phyloP scores from a whole-genome alignment of 108 stramenopile genomes.

The Pseudonitzschia delicatissima region DNA sequence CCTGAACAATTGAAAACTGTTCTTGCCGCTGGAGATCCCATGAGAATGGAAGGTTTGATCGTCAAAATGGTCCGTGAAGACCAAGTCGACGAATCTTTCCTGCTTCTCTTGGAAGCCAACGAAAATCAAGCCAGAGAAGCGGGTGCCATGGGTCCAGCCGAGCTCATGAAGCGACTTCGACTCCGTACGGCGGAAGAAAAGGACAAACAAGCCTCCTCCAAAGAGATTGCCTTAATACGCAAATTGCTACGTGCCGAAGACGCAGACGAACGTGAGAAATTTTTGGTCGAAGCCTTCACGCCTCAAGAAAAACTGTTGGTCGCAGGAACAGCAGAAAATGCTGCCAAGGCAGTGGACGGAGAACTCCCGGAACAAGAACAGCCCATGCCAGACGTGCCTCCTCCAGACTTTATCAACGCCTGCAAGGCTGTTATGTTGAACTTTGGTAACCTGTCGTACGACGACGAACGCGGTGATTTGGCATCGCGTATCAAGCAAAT shows the following conservation, averaged over 20 bases:
- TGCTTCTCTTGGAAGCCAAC: conserved; percentile 84
- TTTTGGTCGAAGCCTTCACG: conserved; percentile 83
- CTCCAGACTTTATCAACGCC: conserved; percentile 86
- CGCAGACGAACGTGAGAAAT: conserved; percentile 51
- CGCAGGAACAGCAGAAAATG: conserved; percentile 82
- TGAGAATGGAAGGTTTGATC: conserved; percentile 85
- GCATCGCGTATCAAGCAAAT: conserved; percentile 71
- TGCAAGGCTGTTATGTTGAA: conserved; percentile 87
- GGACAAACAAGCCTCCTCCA: conserved; percentile 72
- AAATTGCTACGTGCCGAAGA: conserved; percentile 72
- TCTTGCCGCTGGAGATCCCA: conserved; percentile 75
- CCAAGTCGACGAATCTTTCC: conserved; percentile 77
- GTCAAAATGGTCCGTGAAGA: conserved; percentile 73
- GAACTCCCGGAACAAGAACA: conserved; percentile 76
- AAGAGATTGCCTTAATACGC: conserved; percentile 79
- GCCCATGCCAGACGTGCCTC: conserved; percentile 85
- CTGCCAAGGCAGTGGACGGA: conserved; percentile 78
- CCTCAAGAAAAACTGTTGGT: conserved; percentile 77
- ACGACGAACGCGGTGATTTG: conserved; percentile 80
- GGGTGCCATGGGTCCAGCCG: conserved; percentile 71
- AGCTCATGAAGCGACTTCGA: conserved; percentile 71
- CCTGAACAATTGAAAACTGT: conserved; percentile 64
- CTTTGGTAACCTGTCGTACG: conserved; percentile 78
- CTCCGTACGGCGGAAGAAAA: conserved; percentile 72
- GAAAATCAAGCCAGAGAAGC: conserved; percentile 75